Evolutionary conservation across 2,329 filamentous ascomycete species (phyloP), one percentile per base, ranked within the genome.

Genomic region (Trichophyton verrucosum): DNA sequence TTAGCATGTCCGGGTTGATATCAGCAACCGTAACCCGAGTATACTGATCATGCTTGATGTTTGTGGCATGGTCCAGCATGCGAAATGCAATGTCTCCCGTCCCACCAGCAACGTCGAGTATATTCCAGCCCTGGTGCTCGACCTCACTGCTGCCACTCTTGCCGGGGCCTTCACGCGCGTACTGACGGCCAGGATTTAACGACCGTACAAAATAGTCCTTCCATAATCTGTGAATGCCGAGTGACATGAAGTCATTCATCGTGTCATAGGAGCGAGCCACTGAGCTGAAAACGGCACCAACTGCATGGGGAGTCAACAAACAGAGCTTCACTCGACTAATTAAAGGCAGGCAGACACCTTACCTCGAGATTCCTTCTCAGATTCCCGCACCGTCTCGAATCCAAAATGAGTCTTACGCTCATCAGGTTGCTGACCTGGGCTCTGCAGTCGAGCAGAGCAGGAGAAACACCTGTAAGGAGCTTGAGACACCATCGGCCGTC

Each of bases 231-330:
- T 99, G 94, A 76, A 96, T 91, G 60, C 94, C 94, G 56, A 99
- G 83, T 6, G 94, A 97, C 94, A 99, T 99, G 67, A 97, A 82
- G 74, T 99, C 94, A 77, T 99, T 99, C 94, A 99, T 99, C 64
- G 86, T 87, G 75, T 99, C 94, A 77, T 99, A 99, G 17, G 88
- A 90, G 64, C 89, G 86, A 66, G 94, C 94, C 46, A 99, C 94
- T 66, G 88, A 96, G 74, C 89, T 92, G 78, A 99, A 99, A 62
- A 99, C 94, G 47, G 83, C 85, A 63, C 88, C 88, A 46, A 96
- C 91, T 80, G 27, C 6, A 30, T 8, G 27, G 40, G 33, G 33
- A 51, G 24, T 63, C 62, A 59, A 57, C 27, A n/a, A 22, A 15
- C 36, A 46, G 36, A 11, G 30, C 20, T 2, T 38, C 13, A 15